Conservation (phyloP, 176 grass and related monocot species). For the barley (Hordeum vulgare) region MorexV3_pseudomolecules_assembly NC_058522.1:458385145-458385644, state of each 20-base stretch:
- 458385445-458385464: not conserved
- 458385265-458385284: too few species aligned
- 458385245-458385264: too few species aligned
- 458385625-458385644: not conserved
- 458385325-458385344: too few species aligned
- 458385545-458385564: not conserved
- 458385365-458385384: not conserved
- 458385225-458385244: too few species aligned
- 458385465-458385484: not conserved
- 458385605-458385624: not conserved
- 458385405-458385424: not conserved
- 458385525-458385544: not conserved
- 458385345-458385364: too few species aligned
- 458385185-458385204: too few species aligned
- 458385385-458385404: not conserved
- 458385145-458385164: not conserved
- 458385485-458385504: not conserved
- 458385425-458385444: not conserved
- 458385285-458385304: too few species aligned
- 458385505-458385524: not conserved
- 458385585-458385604: not conserved
- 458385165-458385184: not conserved
- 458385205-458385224: too few species aligned
- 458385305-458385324: too few species aligned
- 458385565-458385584: not conserved